phyloP scores from a whole-genome alignment of 2,329 filamentous ascomycete genomes.

The Ophiostoma fasciatum region DNA sequence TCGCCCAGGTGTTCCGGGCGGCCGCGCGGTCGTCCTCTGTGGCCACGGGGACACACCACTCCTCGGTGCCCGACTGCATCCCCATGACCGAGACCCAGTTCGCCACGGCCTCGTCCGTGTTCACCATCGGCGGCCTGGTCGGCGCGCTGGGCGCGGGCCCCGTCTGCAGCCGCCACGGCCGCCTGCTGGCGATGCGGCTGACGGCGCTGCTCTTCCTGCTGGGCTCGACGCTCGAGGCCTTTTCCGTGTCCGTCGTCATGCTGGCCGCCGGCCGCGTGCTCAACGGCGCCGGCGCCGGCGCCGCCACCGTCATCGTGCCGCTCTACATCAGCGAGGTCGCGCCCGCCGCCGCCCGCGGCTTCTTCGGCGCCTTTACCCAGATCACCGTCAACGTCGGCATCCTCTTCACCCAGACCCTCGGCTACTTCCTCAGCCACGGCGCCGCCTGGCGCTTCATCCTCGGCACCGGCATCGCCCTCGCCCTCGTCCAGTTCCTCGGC shows the following conservation, averaged over 20 bases:
- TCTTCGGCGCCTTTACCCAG: constrained; percentile 78
- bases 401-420: constrained; percentile 64
- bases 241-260: constrained; percentile 50
- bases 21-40: no score
- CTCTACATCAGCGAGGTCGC: constrained; percentile 90
- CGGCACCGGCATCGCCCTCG: constrained; percentile 55
- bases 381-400: constrained; percentile 91
- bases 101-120: constrained; percentile 77
- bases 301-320: constrained; percentile 81
- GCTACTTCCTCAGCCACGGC: constrained; percentile 73
- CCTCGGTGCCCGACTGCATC: constrained; percentile 74
- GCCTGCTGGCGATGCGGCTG: constrained; percentile 60
- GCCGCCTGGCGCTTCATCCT: constrained; percentile 75
- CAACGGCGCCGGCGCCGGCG: constrained; percentile 72
- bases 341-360: constrained; percentile 56
- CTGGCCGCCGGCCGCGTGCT: constrained; percentile 64
- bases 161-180: constrained; percentile 61
- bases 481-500: constrained; percentile 49
- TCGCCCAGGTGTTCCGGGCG: no score
- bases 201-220: constrained; percentile 62
- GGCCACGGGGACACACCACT: no score
- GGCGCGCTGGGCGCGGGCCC: constrained; percentile 73
- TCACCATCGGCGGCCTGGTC: constrained; percentile 74
- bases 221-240: constrained; percentile 61
- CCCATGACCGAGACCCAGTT: constrained; percentile 72